Conservation (phyloP, 192 early-diverging fungal genomes). For the Linnemannia elongata region DNA sequence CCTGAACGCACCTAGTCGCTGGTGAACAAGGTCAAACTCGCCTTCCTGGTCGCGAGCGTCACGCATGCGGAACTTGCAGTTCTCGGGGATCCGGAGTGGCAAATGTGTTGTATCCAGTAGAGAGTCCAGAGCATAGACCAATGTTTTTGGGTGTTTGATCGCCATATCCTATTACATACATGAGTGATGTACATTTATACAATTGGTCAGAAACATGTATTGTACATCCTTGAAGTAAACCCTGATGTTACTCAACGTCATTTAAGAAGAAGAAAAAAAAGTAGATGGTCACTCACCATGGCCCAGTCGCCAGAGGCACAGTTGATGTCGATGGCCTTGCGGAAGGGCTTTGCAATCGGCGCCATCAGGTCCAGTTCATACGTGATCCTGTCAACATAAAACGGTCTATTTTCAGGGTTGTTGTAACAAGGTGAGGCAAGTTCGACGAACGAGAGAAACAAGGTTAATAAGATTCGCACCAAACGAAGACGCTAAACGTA, state of each 20-base stretch:
- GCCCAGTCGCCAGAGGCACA: slow-evolving; percentile 49
- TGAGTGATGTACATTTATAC: background rate
- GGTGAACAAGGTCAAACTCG: slow-evolving; percentile 54
- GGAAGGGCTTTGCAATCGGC: slow-evolving; percentile 41
- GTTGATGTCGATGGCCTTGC: slow-evolving; percentile 47
- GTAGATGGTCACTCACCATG: slow-evolving; percentile 15
- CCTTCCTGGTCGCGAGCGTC: slow-evolving; percentile 52
- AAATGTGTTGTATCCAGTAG: slow-evolving; percentile 23
- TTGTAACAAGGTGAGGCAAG: background rate
- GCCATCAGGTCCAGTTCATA: slow-evolving; percentile 49
- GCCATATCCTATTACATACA: slow-evolving; percentile 27
- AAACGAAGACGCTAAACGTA: background rate
- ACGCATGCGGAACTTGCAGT: slow-evolving; percentile 49
- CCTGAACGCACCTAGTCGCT: slow-evolving; percentile 46
- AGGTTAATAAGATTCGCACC: background rate
- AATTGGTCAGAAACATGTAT: background rate
- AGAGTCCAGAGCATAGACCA: slow-evolving; percentile 51
- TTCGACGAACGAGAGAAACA: background rate
- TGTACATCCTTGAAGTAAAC: background rate
- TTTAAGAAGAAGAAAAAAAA: background rate
- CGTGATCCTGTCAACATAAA: slow-evolving; percentile 44
- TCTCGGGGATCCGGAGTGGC: slow-evolving; percentile 41
- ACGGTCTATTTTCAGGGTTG: background rate
- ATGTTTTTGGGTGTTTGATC: slow-evolving; percentile 38
- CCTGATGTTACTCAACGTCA: background rate